Percentiles rank a stretch among this genome's conserved stretches.
These are phyloP conservation scores for Neoscytalidium dimidiatum DNA, from an alignment of 2,329 filamentous ascomycete genomes.

Conservation along the genomic window DNA sequence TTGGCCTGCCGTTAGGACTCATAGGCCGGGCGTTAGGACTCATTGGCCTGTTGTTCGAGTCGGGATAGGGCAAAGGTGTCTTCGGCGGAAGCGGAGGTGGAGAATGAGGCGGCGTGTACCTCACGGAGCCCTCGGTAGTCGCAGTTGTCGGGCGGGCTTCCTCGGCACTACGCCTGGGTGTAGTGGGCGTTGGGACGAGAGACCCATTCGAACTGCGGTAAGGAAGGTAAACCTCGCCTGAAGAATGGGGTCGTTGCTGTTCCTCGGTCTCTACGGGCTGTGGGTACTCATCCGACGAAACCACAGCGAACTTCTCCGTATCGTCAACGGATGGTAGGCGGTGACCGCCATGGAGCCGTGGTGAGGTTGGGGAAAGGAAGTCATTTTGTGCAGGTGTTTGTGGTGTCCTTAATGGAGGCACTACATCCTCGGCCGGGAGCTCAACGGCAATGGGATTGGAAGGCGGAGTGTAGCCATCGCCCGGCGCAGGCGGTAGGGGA, in stretches of 20 bases:
- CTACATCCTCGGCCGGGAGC: conserved; percentile 58
- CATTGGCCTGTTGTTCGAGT: neutral
- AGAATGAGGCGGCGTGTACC: conserved; percentile 29
- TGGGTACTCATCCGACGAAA: conserved; percentile 60
- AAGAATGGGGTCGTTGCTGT: conserved; percentile 17
- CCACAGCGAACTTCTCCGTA: conserved; percentile 71
- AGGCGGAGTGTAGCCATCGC: conserved; percentile 43
- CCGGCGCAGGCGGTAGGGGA: conserved; percentile 28
- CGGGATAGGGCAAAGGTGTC: conserved; percentile 33
- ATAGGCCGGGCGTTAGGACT: conserved; percentile 30
- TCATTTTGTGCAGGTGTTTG: conserved; percentile 32
- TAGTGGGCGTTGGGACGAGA: conserved; percentile 1
- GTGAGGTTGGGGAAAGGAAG: conserved; percentile 48
- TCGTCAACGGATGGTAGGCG: conserved; percentile 47
- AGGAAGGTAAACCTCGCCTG: conserved; percentile 4
- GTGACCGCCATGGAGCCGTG: conserved; percentile 30
- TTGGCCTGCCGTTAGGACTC: conserved; percentile 18
- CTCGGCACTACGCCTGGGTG: conserved; percentile 34
- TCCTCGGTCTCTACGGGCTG: conserved; percentile 32
- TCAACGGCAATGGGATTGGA: conserved; percentile 56
- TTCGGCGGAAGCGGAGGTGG: conserved; percentile 44
- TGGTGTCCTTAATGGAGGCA: conserved; percentile 27
- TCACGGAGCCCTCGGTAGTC: conserved; percentile 24
- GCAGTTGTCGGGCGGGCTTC: conserved; percentile 25
- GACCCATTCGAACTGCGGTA: conserved; percentile 20